phyloP scores from a whole-genome alignment of 179 eudicot genomes.

The Beta lomatogona region DNA sequence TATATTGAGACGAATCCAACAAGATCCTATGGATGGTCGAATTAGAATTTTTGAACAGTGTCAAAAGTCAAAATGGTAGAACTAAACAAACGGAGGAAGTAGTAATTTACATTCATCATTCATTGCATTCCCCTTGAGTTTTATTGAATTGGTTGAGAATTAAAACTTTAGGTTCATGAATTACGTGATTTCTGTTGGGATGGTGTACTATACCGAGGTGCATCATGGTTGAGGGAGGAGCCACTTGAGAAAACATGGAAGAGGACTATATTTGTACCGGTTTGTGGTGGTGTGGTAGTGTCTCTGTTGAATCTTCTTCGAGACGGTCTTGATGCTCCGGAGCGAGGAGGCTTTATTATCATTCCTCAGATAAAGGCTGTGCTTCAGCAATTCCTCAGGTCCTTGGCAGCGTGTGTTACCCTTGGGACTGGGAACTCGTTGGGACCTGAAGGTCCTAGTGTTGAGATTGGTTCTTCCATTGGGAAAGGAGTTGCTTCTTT shows the following conservation, averaged over 20 bases:
- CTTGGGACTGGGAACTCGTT: conserved; percentile 95
- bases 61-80: too few species aligned
- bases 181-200: conserved; percentile 89
- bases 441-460: conserved; percentile 99
- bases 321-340: conserved; percentile 47
- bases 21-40: too few species aligned
- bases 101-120: background rate
- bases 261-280: conserved; percentile 71
- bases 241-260: conserved; percentile 59
- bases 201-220: conserved; percentile 76
- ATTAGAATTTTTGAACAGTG: too few species aligned
- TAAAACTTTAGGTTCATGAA: conserved; percentile 71
- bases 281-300: conserved; percentile 79
- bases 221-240: conserved; percentile 91
- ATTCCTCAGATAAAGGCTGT: conserved; percentile 40
- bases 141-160: background rate
- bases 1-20: too few species aligned
- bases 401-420: conserved; percentile 86
- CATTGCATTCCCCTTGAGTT: background rate
- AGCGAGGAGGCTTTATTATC: conserved; percentile 27
- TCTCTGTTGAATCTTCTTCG: conserved; percentile 58
- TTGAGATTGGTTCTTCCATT: conserved; percentile 90
- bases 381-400: conserved; percentile 64
- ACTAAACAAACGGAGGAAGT: too few species aligned
- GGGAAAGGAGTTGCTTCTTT: conserved; percentile 73